A percentile compares a stretch with the other conserved stretches of the same genome.
Conservation (phyloP, 768 basidiomycete species). For the Dendrothele bispora region DNA sequence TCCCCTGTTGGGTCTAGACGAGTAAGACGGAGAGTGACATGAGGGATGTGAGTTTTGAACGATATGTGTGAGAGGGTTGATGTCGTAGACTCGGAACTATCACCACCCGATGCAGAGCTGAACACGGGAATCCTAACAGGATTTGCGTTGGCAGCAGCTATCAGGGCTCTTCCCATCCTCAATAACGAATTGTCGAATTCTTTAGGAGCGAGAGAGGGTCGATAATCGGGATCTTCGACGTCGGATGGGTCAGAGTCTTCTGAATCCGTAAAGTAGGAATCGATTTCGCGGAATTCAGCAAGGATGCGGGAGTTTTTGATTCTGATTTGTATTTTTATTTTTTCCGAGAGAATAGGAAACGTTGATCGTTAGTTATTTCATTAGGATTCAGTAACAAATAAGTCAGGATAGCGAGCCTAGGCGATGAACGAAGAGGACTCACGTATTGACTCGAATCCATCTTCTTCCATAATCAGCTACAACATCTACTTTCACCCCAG, state of each 20-base stretch:
- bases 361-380: too few species aligned
- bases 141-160: slow-evolving; percentile 63
- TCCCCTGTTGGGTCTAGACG: slow-evolving; percentile 52
- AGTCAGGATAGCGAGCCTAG: slow-evolving; percentile 2
- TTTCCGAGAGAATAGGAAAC: not conserved
- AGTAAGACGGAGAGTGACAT: slow-evolving; percentile 65
- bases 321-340: slow-evolving; percentile 35
- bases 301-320: slow-evolving; percentile 75
- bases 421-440: slow-evolving; percentile 28
- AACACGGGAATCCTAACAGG: too few species aligned
- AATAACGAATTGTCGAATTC: slow-evolving; percentile 75
- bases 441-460: slow-evolving; percentile 92
- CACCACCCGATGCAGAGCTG: too few species aligned
- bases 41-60: slow-evolving; percentile 34
- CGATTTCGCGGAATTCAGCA: slow-evolving; percentile 82
- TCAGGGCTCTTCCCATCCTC: slow-evolving; percentile 65
- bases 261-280: slow-evolving; percentile 71
- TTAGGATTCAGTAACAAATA: too few species aligned
- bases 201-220: slow-evolving; percentile 44
- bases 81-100: too few species aligned
- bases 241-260: slow-evolving; percentile 43
- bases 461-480: slow-evolving; percentile 70
- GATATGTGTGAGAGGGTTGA: slow-evolving; percentile 22
- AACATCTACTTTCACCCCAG: slow-evolving; percentile 74
- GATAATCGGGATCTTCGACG: slow-evolving; percentile 32